phyloP scores from a whole-genome alignment of 148 eudicot species.

The Camellia sinensis region DNA sequence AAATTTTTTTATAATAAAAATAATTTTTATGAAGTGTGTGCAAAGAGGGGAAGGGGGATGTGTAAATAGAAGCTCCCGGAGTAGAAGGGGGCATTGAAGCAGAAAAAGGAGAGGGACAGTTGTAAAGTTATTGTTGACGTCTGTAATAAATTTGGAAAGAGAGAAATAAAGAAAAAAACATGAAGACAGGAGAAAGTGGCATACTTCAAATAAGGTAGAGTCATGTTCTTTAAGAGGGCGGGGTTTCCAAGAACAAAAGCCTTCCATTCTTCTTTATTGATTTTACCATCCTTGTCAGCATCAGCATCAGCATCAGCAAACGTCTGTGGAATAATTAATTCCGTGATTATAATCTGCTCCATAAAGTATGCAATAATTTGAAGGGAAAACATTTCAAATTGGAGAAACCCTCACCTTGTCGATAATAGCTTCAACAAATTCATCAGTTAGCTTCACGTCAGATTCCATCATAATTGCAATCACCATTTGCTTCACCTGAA shows the following conservation, averaged over 20 bases:
- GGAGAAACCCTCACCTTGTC: constrained; percentile 49
- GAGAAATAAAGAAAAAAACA: not conserved
- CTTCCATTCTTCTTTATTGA: constrained; percentile 78
- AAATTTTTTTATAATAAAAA: no score
- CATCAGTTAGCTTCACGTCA: constrained; percentile 67
- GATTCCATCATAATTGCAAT: constrained; percentile 77
- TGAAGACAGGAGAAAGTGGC: constrained; percentile 18
- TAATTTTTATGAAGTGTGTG: no score
- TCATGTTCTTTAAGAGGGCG: constrained; percentile 78
- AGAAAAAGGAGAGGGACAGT: not conserved
- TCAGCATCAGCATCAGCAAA: constrained; percentile 89
- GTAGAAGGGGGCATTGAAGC: no score
- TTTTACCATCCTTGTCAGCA: constrained; percentile 74
- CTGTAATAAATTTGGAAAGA: not conserved
- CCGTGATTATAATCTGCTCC: not conserved
- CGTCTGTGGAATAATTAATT: constrained; percentile 42
- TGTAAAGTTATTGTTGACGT: not conserved
- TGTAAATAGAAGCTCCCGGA: no score
- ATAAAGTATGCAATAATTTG: not conserved
- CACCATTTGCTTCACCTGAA: constrained; percentile 93
- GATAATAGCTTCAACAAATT: constrained; percentile 69
- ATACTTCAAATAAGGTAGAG: constrained; percentile 84
- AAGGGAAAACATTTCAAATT: not conserved
- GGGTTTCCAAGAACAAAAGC: constrained; percentile 63
- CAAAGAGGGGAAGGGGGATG: no score